Evolutionary conservation across 164 flowering plant species (phyloP), one percentile per base, ranked within the genome.

Genomic region (Berberis thunbergii): DNA sequence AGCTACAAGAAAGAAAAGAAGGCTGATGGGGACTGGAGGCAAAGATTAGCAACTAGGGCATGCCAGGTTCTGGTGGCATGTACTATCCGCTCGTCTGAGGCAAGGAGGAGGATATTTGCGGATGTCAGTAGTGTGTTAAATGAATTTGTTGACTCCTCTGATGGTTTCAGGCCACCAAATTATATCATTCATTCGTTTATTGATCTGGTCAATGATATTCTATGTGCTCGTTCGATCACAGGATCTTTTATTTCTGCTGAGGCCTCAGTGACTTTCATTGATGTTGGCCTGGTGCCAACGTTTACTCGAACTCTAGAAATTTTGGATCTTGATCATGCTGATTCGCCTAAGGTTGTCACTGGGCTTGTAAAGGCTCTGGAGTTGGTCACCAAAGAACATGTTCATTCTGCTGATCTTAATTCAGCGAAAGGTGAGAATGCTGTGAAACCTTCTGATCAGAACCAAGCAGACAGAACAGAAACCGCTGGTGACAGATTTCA

Each of bases 61-160:
- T 77, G 77, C 67, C 97, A 89, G 69, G 88, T 91, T 68, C 70
- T 95, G 75, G 97, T 95, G 45, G 97, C 97, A 64, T 75, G 88
- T 48, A 84, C 89, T 71, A 86, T 85, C 55, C 99, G 98, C 48
- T 95, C 99, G 49, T 67, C 84, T 26, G 99, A 95, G 73, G 97
- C 83, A 42, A 81, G 98, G 77, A 86, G 55, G 73, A 85, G 99
- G 77, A 75, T 91, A 26, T 89, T 95, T 60, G 64, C 75, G 0
- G 99, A 87, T 66, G 80, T 95, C 62, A 78, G 72, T 67, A 74
- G 60, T 69, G 80, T 83, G 41, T 79, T 91, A 41, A 82, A 75
- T 70, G 91, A 89, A 40, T 86, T 91, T 75, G 88, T 85, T 64
- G 88, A 84, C 53, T 79, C 85, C 60, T 71, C 81, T 61, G 70